These are phyloP conservation scores for Sphaceloma murrayae DNA, from an alignment of 2,329 filamentous ascomycete genomes.

Conservation along the genomic window DNA sequence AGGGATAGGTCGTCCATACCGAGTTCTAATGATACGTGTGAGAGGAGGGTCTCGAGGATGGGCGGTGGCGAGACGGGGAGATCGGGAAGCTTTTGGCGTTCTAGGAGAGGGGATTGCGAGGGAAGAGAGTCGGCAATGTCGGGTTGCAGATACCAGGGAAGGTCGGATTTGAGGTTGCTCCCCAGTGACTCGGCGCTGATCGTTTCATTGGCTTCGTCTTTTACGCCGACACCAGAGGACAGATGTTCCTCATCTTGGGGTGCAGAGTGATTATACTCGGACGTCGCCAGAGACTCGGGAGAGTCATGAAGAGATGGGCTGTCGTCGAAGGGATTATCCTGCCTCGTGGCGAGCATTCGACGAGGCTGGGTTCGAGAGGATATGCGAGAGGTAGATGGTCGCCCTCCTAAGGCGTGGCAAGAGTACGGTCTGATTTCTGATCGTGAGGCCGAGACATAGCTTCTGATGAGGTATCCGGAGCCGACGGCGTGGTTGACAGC, in stretches of 20 bases:
- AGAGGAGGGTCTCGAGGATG: conserved; percentile 61
- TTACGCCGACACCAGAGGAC: too few relatives aligned
- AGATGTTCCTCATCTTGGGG: too few relatives aligned
- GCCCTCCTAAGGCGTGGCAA: too few relatives aligned
- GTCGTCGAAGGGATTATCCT: background rate
- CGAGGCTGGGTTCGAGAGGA: too few relatives aligned
- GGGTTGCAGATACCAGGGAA: conserved; percentile 76
- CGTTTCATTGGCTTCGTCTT: background rate
- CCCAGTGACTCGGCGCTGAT: background rate
- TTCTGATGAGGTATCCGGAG: conserved; percentile 6
- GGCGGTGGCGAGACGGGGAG: conserved; percentile 61
- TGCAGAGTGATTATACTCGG: background rate
- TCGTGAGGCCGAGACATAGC: conserved; percentile 4
- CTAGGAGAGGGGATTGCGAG: conserved; percentile 33
- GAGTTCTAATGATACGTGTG: conserved; percentile 72
- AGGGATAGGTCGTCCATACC: conserved; percentile 74
- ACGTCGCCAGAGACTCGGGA: background rate
- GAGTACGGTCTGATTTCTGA: background rate
- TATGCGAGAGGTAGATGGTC: background rate
- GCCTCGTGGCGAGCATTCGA: background rate
- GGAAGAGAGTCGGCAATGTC: conserved; percentile 39
- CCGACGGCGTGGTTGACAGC: background rate
- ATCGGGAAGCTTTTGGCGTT: conserved; percentile 50
- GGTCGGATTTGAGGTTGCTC: too few relatives aligned
- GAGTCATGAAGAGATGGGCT: background rate